phyloP scores from a whole-genome alignment of 768 basidiomycete species.

The Serendipita sp. region DNA sequence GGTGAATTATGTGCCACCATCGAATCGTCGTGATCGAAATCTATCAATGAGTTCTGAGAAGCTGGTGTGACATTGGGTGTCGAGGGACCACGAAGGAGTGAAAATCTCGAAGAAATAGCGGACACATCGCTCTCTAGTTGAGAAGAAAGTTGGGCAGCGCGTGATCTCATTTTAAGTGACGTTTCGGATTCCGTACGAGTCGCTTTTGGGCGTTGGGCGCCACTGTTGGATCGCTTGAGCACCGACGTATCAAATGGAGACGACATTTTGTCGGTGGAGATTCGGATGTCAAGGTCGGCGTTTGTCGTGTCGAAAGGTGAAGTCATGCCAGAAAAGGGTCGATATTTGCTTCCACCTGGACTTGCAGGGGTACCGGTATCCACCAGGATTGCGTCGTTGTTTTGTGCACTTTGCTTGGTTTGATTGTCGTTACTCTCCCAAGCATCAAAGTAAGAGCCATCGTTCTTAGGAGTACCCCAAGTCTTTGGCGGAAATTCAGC shows the following conservation, averaged over 20 bases:
- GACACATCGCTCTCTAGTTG: neutral
- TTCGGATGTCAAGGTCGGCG: neutral
- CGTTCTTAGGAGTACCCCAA: slow-evolving; percentile 37
- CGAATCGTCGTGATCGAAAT: slow-evolving; percentile 3
- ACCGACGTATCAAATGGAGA: slow-evolving; percentile 5
- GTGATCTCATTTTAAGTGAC: neutral
- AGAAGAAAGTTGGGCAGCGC: neutral
- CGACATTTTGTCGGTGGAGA: neutral
- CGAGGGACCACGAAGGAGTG: slow-evolving; percentile 22
- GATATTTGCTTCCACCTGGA: neutral
- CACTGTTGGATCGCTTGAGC: neutral
- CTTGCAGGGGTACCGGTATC: neutral
- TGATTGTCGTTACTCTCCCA: slow-evolving; percentile 12
- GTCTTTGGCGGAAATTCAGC: slow-evolving; percentile 43
- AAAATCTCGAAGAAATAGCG: slow-evolving; percentile 1
- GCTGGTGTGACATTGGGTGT: slow-evolving; percentile 17
- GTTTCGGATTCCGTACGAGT: slow-evolving; percentile 1
- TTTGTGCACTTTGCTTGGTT: neutral
- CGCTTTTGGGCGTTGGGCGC: neutral
- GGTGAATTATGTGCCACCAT: neutral
- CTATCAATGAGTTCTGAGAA: neutral
- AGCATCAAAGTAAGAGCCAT: slow-evolving; percentile 40
- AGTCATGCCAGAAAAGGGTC: neutral
- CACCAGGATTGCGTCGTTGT: neutral
- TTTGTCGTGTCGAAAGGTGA: neutral